These are phyloP conservation scores for Tilletia indica DNA, from an alignment of 1,284 basidiomycete species.

Conservation along the genomic window DNA sequence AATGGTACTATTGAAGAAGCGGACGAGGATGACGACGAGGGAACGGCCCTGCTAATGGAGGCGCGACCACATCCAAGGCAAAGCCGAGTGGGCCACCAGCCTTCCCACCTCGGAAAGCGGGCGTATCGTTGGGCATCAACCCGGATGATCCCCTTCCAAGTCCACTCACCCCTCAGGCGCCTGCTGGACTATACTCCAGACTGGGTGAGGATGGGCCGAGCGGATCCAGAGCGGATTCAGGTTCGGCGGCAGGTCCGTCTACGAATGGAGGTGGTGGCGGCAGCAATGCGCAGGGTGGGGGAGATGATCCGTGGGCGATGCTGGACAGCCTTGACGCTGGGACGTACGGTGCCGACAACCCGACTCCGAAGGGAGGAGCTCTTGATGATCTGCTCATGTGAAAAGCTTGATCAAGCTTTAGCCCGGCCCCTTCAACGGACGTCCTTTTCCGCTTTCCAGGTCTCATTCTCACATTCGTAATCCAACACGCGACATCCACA, in stretches of 20 bases:
- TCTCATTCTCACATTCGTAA: no score
- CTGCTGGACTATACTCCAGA: background rate
- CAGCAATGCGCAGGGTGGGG: background rate
- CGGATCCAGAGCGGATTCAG: background rate
- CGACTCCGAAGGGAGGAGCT: conserved; percentile 1
- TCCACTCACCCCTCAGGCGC: conserved; percentile 6
- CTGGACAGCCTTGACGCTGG: conserved; percentile 19
- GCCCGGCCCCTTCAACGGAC: no score
- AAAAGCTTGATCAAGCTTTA: background rate
- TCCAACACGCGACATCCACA: no score
- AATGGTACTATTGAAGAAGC: background rate
- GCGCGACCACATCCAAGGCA: background rate
- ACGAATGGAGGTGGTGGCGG: background rate
- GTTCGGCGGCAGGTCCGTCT: background rate
- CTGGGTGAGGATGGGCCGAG: conserved; percentile 14
- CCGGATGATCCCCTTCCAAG: conserved; percentile 3
- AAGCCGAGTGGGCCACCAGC: background rate
- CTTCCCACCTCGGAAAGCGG: background rate
- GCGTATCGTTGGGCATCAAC: background rate
- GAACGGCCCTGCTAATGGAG: conserved; percentile 13
- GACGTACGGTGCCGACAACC: conserved; percentile 17
- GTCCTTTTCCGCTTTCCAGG: no score
- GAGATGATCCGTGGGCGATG: conserved; percentile 30
- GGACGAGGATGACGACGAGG: conserved; percentile 2
- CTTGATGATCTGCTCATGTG: conserved; percentile 9